Conservation (phyloP, 805 yeast genomes). For the Myxozyma geophila region DNA sequence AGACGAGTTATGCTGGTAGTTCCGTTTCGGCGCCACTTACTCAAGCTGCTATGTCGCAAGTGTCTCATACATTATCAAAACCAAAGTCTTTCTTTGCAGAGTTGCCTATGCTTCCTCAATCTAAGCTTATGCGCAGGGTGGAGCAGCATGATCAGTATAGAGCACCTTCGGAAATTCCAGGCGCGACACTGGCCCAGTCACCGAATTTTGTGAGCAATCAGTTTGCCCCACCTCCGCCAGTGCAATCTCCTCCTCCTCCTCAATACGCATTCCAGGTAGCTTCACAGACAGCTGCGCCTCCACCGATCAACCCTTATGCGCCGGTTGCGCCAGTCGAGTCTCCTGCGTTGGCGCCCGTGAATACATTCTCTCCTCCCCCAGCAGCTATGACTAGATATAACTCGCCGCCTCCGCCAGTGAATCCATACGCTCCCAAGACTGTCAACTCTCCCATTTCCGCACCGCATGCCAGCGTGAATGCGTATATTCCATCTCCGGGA, state of each 20-base stretch:
- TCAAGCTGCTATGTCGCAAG: constrained; percentile 7
- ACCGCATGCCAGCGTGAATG: not conserved
- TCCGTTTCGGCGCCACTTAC: not conserved
- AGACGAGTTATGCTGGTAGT: constrained; percentile 4
- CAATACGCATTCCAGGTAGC: not conserved
- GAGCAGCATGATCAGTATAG: constrained; percentile 20
- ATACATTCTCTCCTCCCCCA: not conserved
- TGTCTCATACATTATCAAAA: not conserved
- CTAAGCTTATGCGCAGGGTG: constrained; percentile 17
- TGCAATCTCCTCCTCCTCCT: not conserved
- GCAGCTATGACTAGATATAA: not conserved
- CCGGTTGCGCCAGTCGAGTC: not conserved
- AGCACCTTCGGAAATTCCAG: not conserved
- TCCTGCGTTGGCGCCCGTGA: not conserved
- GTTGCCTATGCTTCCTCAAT: constrained; percentile 20
- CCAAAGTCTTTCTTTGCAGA: constrained; percentile 28
- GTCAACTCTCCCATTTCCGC: constrained; percentile 8
- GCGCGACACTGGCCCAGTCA: not conserved
- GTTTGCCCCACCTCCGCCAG: not conserved
- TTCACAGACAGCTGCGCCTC: not conserved
- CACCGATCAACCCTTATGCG: not conserved
- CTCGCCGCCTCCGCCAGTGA: not conserved
- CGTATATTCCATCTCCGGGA: constrained; percentile 9
- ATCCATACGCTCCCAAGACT: constrained; percentile 20
- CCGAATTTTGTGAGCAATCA: not conserved